Conservation (phyloP, 1,284 basidiomycete genomes). For the Earliella scabrosa region DNA sequence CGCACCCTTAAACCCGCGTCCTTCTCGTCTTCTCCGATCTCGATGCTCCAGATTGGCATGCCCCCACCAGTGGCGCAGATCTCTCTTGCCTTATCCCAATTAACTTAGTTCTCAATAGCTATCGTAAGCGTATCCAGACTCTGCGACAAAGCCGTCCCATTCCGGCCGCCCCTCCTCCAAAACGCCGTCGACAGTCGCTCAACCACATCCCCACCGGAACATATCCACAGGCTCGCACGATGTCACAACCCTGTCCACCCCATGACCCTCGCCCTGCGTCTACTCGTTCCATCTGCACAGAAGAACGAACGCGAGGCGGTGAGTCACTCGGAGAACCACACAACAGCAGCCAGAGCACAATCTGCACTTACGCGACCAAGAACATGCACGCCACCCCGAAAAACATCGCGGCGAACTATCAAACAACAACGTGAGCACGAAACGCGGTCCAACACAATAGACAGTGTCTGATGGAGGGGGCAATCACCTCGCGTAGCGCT, state of each 20-base stretch:
- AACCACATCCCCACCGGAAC: constrained; percentile 4
- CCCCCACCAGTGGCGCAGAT: constrained; percentile 12
- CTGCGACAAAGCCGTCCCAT: not conserved
- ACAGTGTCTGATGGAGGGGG: not conserved
- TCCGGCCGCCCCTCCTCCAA: not conserved
- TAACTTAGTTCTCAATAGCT: constrained; percentile 11
- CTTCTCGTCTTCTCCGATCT: constrained; percentile 20
- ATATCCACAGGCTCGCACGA: constrained; percentile 13
- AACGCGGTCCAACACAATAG: not conserved
- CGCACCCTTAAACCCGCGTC: constrained; percentile 2
- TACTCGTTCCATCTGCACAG: constrained; percentile 83
- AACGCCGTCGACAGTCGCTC: constrained; percentile 3
- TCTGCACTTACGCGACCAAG: constrained; percentile 75
- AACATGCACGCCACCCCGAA: constrained; percentile 90
- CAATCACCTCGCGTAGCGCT: constrained; percentile 80
- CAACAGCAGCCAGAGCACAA: not conserved
- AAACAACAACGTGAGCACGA: constrained; percentile 9
- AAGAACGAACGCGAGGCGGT: constrained; percentile 18
- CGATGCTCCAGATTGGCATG: constrained; percentile 13
- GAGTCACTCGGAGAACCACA: not conserved
- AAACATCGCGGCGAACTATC: constrained; percentile 85
- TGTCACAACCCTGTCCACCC: constrained; percentile 10
- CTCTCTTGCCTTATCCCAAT: constrained; percentile 4
- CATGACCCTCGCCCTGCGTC: constrained; percentile 23
- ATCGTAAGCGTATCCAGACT: not conserved